Percentiles rank a stretch among this genome's conserved stretches.
Evolutionary conservation across 257 asterid species (phyloP).

Genomic region (Solanum etuberosum): DNA sequence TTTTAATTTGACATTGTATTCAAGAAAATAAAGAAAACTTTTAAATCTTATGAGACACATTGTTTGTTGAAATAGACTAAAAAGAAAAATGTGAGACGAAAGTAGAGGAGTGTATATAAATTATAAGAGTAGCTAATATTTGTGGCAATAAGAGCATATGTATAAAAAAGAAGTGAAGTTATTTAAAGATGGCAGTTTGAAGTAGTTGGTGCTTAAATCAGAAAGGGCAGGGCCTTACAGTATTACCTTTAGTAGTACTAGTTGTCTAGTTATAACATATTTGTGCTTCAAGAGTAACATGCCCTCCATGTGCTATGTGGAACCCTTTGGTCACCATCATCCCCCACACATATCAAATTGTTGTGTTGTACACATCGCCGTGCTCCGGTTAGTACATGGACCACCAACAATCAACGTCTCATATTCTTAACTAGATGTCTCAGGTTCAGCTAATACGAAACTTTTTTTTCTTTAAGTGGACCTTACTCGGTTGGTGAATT

Average conservation of each 20-base stretch:
- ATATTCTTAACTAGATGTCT: background rate
- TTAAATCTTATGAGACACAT: no score
- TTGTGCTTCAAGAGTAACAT: conserved; percentile 49
- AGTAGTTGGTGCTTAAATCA: conserved; percentile 28
- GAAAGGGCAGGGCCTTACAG: background rate
- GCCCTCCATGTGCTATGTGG: conserved; percentile 71
- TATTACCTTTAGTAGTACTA: background rate
- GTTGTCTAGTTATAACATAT: background rate
- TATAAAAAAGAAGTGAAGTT: background rate
- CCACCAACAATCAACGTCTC: background rate
- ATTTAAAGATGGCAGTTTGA: conserved; percentile 5
- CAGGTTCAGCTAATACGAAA: background rate
- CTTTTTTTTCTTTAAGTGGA: background rate
- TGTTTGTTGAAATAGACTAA: no score
- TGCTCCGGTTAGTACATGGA: conserved; percentile 6
- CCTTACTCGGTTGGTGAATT: background rate
- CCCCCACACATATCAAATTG: background rate
- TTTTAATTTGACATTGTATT: no score
- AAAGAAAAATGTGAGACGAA: background rate
- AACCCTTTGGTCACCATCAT: conserved; percentile 37
- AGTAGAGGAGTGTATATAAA: background rate
- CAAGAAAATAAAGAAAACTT: no score
- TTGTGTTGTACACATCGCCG: background rate
- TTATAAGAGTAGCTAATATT: background rate
- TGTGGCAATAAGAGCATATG: background rate